These are phyloP conservation scores for Bipolaris cookei DNA, from an alignment of 2,329 filamentous ascomycete species.

Conservation along the genomic window DNA sequence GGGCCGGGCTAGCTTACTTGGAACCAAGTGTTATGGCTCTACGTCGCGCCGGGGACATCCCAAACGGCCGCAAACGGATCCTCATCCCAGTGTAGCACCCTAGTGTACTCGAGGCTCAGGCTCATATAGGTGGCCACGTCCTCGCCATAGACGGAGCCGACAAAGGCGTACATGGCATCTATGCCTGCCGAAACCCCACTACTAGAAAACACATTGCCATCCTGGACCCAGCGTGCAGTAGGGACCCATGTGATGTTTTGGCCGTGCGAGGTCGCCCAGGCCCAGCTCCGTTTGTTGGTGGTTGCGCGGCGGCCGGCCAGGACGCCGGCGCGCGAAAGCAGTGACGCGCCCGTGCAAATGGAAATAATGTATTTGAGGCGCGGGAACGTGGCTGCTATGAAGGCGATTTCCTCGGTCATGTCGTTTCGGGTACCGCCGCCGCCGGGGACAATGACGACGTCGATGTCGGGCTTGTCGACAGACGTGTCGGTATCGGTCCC, in stretches of 20 bases:
- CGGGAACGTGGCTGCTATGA: constrained; percentile 57
- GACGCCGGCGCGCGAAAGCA: constrained; percentile 65
- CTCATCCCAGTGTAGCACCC: constrained; percentile 55
- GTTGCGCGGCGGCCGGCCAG: constrained; percentile 67
- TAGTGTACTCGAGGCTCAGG: constrained; percentile 61
- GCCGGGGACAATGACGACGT: constrained; percentile 70
- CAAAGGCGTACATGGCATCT: constrained; percentile 64
- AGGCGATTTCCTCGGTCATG: constrained; percentile 53
- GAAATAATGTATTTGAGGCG: constrained; percentile 62
- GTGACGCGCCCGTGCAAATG: constrained; percentile 68
- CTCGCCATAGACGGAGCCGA: constrained; percentile 61
- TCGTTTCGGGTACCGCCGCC: constrained; percentile 58
- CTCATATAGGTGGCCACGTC: constrained; percentile 57
- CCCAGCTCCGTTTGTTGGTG: constrained; percentile 68
- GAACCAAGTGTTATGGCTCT: background rate
- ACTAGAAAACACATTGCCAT: constrained; percentile 70
- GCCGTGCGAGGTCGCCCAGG: constrained; percentile 54
- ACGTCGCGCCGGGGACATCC: constrained; percentile 22
- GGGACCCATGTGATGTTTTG: constrained; percentile 62
- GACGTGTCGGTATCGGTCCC: background rate
- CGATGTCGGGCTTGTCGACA: constrained; percentile 49
- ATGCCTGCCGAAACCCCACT: constrained; percentile 69
- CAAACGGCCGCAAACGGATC: constrained; percentile 62
- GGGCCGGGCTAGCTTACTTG: too few species aligned
- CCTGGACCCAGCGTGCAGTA: constrained; percentile 65